Evolutionary conservation across 1,284 basidiomycete genomes (phyloP), one percentile per base, ranked within the genome.

Genomic region (Coniferiporia weirii): DNA sequence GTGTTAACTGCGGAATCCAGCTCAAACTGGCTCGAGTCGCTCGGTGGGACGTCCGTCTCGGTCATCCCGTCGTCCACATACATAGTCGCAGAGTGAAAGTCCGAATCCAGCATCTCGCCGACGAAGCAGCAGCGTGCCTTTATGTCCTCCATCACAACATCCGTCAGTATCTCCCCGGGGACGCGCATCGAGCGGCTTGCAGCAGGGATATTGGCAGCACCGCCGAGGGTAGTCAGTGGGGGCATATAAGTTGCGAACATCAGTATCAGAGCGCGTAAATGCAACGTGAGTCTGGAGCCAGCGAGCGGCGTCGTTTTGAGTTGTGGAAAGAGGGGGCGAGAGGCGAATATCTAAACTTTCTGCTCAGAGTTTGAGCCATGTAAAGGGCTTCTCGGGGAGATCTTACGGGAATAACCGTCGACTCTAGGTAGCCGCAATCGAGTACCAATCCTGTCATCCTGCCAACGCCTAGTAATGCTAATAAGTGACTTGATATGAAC

Each of bases 401-500:
- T 17, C 89, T 58, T 67, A 96, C 95, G 0, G 96, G 94, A 45
- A 96, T 79, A 7, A 87, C 84, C 2, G 87, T 89, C 0, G 94
- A 89, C 71, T 99, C 95, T 1, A 96, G 79, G 69, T 95, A 87
- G 0, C 96, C 97, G 64, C 87, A 87, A 66, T 98, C 95, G 1
- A 99, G 77, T 0, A 98, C 95, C 6, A 99, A 81, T 1, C 95
- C 96, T 0, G 93, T 95, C 64, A 94, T 89, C 60, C 91, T 79
- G 3, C 97, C 96, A 1, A 87, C 83, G 1, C 94, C 87, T 58
- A 97, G 78, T 13, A 98, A 75, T 0, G 93, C 82, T 9, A 97
- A 80, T 1, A 98, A 73, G 65, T 93, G 91, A 59, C 92, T 88
- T 7, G 91, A 88, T 0, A 90, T 89, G 72, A 98, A 98, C 0